Base-by-base conservation (phyloP, 192 early-diverging fungal species). In the Mortierella alpina region DNA sequence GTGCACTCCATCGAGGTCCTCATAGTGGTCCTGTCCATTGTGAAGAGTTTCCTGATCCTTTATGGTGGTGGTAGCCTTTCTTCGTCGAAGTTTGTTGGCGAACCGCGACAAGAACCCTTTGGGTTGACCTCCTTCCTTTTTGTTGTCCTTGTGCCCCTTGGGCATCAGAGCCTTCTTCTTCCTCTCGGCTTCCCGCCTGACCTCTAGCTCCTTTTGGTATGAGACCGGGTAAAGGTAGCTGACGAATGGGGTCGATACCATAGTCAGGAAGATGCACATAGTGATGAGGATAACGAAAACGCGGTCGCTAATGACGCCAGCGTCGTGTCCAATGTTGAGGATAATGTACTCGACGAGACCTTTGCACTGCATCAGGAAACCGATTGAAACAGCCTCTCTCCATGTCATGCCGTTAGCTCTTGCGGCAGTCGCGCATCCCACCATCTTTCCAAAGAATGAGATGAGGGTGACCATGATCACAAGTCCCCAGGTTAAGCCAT, bases 311-410 rank as follows among this genome's bases (percentile, higher is more conserved):
- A 98, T 91, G 10, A 97, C 94, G 7, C 92, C 92, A 0, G 93
- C 91, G 48, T 94, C 84, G 68, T 94, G 86, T 14, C 96, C 96
- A 63, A 98, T 90, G 80, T 98, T 98, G 11, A 98, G 87, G 59
- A 98, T 94, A 66, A 97, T 96, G n/a, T 97, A 89, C 83, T 98
- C 96, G 14, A 98, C 96, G 17, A 98, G 85, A 20, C 96, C 96
- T 79, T 96, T 97, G 74, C 93, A 94, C 83, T 95, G 95, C 96
- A 98, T 97, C 61, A 98, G 71, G 56, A 95, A 84, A 0, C 96
- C 96, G 54, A 96, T 88, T 0, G 94, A 86, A 20, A 92, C 82
- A 0, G 94, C 91, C 74, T 98, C 95, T 57, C 93, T 89, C 90
- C 90, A 93, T 17, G 86, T 88, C 69, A 94, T 89, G 5, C 90